Evolutionary conservation across 1,284 basidiomycete species (phyloP), one percentile per base, ranked within the genome.

Genomic region (Ceratobasidium sp.): DNA sequence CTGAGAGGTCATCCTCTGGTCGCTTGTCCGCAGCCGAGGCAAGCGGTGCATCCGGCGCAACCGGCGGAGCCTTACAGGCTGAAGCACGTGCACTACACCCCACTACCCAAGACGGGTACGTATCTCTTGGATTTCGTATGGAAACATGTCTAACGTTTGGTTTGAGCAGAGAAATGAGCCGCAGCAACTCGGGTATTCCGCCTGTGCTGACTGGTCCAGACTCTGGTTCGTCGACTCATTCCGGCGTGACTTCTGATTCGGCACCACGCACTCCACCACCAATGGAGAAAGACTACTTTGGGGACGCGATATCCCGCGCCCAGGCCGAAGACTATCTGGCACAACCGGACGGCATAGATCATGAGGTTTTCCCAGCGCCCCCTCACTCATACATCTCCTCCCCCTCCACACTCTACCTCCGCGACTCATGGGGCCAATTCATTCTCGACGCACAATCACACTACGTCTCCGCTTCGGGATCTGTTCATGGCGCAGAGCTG

Each of bases 381-480:
- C 50, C 64, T 16, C 64, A 67, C 41, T 67, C 64, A 11, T 67
- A 67, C 38, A 23, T 66, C 9, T 66, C 63, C 13, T 55, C 64
- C 9, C 64, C 64, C 41, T 67, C 64, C 32, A 67, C 64, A 21
- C 64, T 55, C 64, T 67, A 67, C 23, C 64, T 67, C 1, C 64
- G 64, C 4, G 64, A 67, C 28, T 67, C 64, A 21, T 67, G 64
- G 64, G 46, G 64, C 28, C 64, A 67, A 46, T 55, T 67, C 30
- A 26, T 67, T 9, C 63, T 66, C 18, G 63, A 66, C 26, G 64
- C 64, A n/a, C 64, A 67, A 26, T 67, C 64, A 9, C 64, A 67
- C 23, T 67, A 67, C 28, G 52, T 67, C 5, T 67, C 64, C n/a
- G 64, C 64, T 18, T 28, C 64, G 21, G 64, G 50, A 54, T 67